These are phyloP conservation scores for Fusarium sterilihyphosum DNA, from an alignment of 2,329 filamentous ascomycete genomes.

Conservation along the genomic window DNA sequence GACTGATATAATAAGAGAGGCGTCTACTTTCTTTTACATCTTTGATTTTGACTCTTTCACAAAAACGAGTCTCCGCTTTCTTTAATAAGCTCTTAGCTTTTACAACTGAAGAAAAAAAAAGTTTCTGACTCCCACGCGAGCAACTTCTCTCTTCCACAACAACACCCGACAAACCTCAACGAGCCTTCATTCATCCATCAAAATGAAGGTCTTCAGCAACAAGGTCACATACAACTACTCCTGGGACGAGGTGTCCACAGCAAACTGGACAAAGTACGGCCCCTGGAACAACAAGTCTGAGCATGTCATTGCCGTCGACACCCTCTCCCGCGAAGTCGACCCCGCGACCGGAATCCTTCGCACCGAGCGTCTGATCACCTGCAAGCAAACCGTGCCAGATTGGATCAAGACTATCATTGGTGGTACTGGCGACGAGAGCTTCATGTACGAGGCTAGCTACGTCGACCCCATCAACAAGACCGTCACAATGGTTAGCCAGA, in stretches of 20 bases:
- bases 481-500: conserved; percentile 96
- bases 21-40: conserved; percentile 1
- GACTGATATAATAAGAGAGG: conserved; percentile 29
- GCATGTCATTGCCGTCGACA: conserved; percentile 96
- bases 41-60: conserved; percentile 6
- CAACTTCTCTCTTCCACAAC: conserved; percentile 7
- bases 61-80: neutral
- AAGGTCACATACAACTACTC: conserved; percentile 94
- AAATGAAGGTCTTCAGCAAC: conserved; percentile 96
- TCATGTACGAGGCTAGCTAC: conserved; percentile 95
- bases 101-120: conserved; percentile 27
- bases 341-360: conserved; percentile 67
- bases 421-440: conserved; percentile 76
- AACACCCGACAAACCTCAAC: neutral
- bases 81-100: neutral
- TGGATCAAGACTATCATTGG: conserved; percentile 86
- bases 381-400: conserved; percentile 73
- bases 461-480: conserved; percentile 85
- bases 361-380: conserved; percentile 71
- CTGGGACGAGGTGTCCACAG: conserved; percentile 96
- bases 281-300: conserved; percentile 99
- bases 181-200: conserved; percentile 43
- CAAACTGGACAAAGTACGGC: conserved; percentile 99
- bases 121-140: conserved; percentile 32
- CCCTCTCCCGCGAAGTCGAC: conserved; percentile 75